Evolutionary conservation across 2,329 filamentous ascomycete genomes (phyloP), one percentile per base, ranked within the genome.

Genomic region (Epichloe gansuensis): DNA sequence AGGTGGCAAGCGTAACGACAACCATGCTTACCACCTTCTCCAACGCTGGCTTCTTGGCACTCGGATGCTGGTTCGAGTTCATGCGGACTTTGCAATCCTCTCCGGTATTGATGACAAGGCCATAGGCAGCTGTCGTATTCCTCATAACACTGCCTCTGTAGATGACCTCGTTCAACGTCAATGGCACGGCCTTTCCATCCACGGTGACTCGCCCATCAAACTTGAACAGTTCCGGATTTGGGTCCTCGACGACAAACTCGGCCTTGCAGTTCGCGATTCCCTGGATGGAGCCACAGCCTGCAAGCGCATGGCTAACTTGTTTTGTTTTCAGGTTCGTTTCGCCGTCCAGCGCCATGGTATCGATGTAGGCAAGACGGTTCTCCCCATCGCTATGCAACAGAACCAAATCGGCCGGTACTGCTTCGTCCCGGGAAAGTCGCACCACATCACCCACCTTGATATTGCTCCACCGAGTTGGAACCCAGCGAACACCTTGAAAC

Each of bases 31-130:
- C 85, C 34, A 87, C 77, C 3, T 70, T 71, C 61, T 95, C 89
- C 8, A 95, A 74, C 1, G 83, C 78, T 0, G 89, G 89, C 39
- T 85, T 85, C 66, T 95, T 95, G 52, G 89, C 88, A 34, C 83
- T 81, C 9, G 88, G 88, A 57, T 91, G 89, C 63, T 90, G 89
- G 66, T 89, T 94, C 48, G 89, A 85, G 62, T 95, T 95, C 85
- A 93, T 89, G 46, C 89, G 85, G 53, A 94, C 90, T 66, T 93
- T 94, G 70, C 87, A 94, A 65, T 95, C 89, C 64, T 94, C 87
- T 36, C 87, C 87, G 0, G 86, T 89, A 67, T 96, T 95, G 58
- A 95, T 83, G 35, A 95, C 86, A 61, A 95, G 56, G 1, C 89
- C 89, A 46, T 88, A 72, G 4, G 82, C 84, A 55, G 75, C 74